phyloP scores from a whole-genome alignment of 306 rosid species.

The Glycine latifolia region DNA sequence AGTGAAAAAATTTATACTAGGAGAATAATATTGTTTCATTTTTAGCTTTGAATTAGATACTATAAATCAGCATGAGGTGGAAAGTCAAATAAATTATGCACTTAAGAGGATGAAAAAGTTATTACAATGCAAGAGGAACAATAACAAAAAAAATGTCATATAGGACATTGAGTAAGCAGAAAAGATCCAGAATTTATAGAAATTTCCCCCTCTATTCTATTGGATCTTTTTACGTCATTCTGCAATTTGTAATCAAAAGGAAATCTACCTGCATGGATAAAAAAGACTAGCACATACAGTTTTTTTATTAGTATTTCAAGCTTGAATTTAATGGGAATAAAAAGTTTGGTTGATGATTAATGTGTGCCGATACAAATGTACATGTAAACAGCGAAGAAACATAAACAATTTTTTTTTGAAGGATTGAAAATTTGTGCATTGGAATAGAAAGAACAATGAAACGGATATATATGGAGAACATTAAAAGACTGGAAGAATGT shows the following conservation, averaged over 20 bases:
- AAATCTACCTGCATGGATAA: conserved; percentile 41
- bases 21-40: conserved; percentile 37
- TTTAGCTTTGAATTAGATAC: conserved; percentile 47
- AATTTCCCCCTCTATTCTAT: conserved; percentile 30
- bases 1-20: background rate
- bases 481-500: conserved; percentile 47
- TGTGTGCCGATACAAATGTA: conserved; percentile 24
- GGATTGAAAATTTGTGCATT: conserved; percentile 13
- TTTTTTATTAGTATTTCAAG: conserved; percentile 21
- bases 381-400: conserved; percentile 12
- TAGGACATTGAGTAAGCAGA: conserved; percentile 12
- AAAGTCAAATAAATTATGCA: conserved; percentile 24
- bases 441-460: background rate
- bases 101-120: conserved; percentile 18
- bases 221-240: conserved; percentile 46
- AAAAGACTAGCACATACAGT: conserved; percentile 36
- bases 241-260: conserved; percentile 40
- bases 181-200: conserved; percentile 19
- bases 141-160: conserved; percentile 13
- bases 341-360: background rate
- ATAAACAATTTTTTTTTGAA: background rate
- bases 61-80: conserved; percentile 16
- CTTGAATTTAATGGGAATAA: conserved; percentile 27
- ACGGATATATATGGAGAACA: conserved; percentile 48
- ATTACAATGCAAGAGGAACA: conserved; percentile 5